Conservation (phyloP, 1,284 basidiomycete species). For the Leccinum fallax region DNA sequence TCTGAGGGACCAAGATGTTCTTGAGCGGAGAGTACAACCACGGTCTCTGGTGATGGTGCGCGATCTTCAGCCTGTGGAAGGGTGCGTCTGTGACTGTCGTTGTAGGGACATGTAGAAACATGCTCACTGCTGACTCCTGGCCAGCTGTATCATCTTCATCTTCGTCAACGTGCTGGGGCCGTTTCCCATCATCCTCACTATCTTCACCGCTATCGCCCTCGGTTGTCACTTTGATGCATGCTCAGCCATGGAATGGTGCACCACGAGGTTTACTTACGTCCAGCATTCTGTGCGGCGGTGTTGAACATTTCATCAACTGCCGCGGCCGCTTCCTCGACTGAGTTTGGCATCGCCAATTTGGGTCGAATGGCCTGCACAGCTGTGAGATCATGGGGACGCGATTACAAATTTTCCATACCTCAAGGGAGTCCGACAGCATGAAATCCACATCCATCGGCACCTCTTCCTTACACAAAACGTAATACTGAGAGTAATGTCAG, state of each 20-base stretch:
- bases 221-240: slow-evolving; percentile 36
- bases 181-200: slow-evolving; percentile 63
- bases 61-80: slow-evolving; percentile 60
- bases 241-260: slow-evolving; percentile 8
- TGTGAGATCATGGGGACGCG: slow-evolving; percentile 11
- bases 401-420: slow-evolving; percentile 51
- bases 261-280: slow-evolving; percentile 43
- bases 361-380: slow-evolving; percentile 73
- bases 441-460: slow-evolving; percentile 98
- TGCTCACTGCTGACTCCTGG: slow-evolving; percentile 56
- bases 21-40: slow-evolving; percentile 67
- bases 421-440: slow-evolving; percentile 92
- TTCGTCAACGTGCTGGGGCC: slow-evolving; percentile 55
- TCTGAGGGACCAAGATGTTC: slow-evolving; percentile 77
- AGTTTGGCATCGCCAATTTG: slow-evolving; percentile 68
- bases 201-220: slow-evolving; percentile 74
- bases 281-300: slow-evolving; percentile 58
- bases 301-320: slow-evolving; percentile 91
- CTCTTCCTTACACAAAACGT: slow-evolving; percentile 83
- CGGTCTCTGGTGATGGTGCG: slow-evolving; percentile 74
- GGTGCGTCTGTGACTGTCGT: slow-evolving; percentile 3
- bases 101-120: slow-evolving; percentile 1
- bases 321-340: slow-evolving; percentile 80
- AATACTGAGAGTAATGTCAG: slow-evolving; percentile 59
- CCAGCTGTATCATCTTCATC: slow-evolving; percentile 51